Conservation (phyloP, 306 rosid species). For the Trifolium subterraneum region DNA sequence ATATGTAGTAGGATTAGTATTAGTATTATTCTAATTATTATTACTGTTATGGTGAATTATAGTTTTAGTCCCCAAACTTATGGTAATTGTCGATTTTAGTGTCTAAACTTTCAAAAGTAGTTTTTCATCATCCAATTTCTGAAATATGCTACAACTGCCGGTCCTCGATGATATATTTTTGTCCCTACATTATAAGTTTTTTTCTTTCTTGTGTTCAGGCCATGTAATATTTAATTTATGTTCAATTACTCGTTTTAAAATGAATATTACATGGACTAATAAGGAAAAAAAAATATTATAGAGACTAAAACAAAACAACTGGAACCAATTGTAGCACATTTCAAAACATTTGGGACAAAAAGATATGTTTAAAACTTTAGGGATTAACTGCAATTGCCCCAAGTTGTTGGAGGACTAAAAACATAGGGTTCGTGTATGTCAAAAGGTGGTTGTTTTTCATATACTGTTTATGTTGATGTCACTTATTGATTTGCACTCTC, state of each 20-base stretch:
- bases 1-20: not conserved
- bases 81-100: not conserved
- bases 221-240: not conserved
- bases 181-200: not conserved
- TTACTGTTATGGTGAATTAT: not conserved
- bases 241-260: not conserved
- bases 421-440: constrained; percentile 22
- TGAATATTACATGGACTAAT: not conserved
- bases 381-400: not conserved
- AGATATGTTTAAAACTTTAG: not conserved
- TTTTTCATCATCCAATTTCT: not conserved
- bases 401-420: not conserved
- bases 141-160: not conserved
- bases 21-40: not conserved
- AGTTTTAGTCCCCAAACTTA: not conserved
- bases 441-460: constrained; percentile 7
- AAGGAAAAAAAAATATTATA: not conserved
- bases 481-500: constrained; percentile 31
- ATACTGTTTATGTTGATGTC: constrained; percentile 30
- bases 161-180: not conserved
- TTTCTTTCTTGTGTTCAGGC: not conserved
- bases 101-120: not conserved
- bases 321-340: constrained; percentile 2
- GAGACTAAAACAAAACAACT: not conserved
- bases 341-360: not conserved